Conservation (phyloP, 495 filamentous ascomycete species). For the Bacidia gigantensis region DNA sequence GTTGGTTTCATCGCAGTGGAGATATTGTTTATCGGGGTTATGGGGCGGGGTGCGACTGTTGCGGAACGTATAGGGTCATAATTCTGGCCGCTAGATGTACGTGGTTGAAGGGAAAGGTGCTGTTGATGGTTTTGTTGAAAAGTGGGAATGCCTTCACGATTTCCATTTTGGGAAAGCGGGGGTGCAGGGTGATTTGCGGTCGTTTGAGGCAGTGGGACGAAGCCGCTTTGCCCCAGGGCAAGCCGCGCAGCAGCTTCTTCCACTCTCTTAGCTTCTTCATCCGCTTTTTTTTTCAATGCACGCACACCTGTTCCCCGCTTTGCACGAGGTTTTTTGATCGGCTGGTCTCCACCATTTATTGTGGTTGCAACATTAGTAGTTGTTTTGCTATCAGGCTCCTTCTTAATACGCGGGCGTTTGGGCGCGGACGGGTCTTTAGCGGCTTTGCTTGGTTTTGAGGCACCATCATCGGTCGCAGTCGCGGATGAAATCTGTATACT, state of each 20-base stretch:
- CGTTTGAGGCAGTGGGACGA: constrained; percentile 20
- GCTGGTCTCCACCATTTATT: constrained; percentile 22
- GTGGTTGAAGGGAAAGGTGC: constrained; percentile 21
- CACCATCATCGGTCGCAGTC: background rate
- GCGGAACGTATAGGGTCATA: constrained; percentile 79
- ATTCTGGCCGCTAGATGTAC: constrained; percentile 55
- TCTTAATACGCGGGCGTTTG: constrained; percentile 18
- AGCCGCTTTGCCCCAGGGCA: no score
- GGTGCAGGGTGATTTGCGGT: constrained; percentile 13
- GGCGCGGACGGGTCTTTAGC: constrained; percentile 12
- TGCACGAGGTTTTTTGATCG: constrained; percentile 15
- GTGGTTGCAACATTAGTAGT: background rate
- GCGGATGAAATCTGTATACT: constrained; percentile 2
- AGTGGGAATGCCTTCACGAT: constrained; percentile 27
- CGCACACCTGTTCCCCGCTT: constrained; percentile 13
- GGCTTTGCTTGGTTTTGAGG: background rate
- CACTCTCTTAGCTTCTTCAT: constrained; percentile 24
- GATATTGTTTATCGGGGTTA: constrained; percentile 31
- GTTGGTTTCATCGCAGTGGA: constrained; percentile 16
- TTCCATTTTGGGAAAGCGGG: constrained; percentile 23
- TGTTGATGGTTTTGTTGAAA: constrained; percentile 15
- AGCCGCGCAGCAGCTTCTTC: constrained; percentile 14
- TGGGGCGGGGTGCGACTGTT: constrained; percentile 43
- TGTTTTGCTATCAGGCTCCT: constrained; percentile 12
- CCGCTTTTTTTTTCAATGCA: constrained; percentile 27